Evolutionary conservation across 768 basidiomycete genomes (phyloP).

Genomic region (Podaxis sp.): DNA sequence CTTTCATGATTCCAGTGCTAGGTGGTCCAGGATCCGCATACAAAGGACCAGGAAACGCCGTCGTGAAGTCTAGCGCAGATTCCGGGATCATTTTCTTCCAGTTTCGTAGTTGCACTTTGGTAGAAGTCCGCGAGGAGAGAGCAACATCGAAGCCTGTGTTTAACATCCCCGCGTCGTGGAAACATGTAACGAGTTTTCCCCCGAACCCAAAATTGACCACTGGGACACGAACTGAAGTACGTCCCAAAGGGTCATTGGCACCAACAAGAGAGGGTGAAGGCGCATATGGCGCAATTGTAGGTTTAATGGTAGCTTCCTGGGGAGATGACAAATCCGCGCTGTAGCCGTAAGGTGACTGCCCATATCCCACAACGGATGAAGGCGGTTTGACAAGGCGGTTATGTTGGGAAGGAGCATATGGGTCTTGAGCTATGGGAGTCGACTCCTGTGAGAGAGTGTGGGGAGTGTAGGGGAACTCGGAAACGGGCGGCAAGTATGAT

Average conservation of each 20-base stretch:
- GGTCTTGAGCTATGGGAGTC: neutral
- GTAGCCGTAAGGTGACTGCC: neutral
- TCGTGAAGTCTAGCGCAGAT: slow-evolving; percentile 46
- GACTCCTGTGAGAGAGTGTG: neutral
- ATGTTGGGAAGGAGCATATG: neutral
- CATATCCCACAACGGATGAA: neutral
- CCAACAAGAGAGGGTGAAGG: slow-evolving; percentile 83
- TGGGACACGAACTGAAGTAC: slow-evolving; percentile 69
- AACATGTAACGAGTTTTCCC: slow-evolving; percentile 86
- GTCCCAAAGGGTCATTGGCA: slow-evolving; percentile 76
- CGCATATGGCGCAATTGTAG: slow-evolving; percentile 59
- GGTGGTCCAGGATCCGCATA: slow-evolving; percentile 70
- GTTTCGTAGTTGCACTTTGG: slow-evolving; percentile 61
- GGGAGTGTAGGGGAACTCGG: neutral
- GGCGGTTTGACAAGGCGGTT: neutral
- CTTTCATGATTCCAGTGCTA: slow-evolving; percentile 64
- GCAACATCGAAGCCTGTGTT: slow-evolving; percentile 78
- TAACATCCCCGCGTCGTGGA: slow-evolving; percentile 65
- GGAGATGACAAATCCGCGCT: neutral
- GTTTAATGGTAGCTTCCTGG: slow-evolving; percentile 31
- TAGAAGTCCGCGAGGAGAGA: slow-evolving; percentile 64
- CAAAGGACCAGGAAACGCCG: slow-evolving; percentile 82
- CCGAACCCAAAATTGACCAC: slow-evolving; percentile 90
- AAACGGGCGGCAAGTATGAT: slow-evolving; percentile 3
- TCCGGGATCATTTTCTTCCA: slow-evolving; percentile 70